These are phyloP conservation scores for Annulohypoxylon bovei DNA, from an alignment of 495 filamentous ascomycete species.

Conservation along the genomic window DNA sequence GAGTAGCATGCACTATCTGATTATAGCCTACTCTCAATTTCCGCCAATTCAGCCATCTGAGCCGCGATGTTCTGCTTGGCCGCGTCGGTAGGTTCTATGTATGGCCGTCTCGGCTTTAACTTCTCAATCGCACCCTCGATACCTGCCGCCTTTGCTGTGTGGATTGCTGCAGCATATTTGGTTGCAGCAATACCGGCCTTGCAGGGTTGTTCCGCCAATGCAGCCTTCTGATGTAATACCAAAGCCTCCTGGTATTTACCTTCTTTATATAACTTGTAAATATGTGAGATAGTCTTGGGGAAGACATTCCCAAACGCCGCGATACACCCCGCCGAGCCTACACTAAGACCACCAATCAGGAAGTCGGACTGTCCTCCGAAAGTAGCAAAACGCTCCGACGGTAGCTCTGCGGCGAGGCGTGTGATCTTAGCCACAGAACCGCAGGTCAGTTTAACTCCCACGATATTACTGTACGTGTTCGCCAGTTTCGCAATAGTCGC, in stretches of 20 bases:
- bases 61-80: conserved; percentile 59
- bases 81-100: conserved; percentile 60
- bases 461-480: conserved; percentile 55
- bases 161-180: conserved; percentile 70
- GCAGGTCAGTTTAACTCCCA: conserved; percentile 76
- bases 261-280: conserved; percentile 63
- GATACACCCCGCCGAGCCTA: conserved; percentile 71
- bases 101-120: conserved; percentile 67
- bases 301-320: conserved; percentile 75
- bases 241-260: conserved; percentile 64
- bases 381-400: conserved; percentile 65
- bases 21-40: conserved; percentile 56
- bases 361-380: conserved; percentile 79
- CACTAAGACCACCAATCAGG: conserved; percentile 68
- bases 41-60: conserved; percentile 60
- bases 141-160: conserved; percentile 64
- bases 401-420: conserved; percentile 62
- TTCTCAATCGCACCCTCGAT: conserved; percentile 65
- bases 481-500: conserved; percentile 67
- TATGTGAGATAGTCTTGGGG: conserved; percentile 61
- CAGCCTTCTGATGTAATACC: conserved; percentile 62
- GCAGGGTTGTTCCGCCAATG: conserved; percentile 63
- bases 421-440: conserved; percentile 72
- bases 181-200: conserved; percentile 71
- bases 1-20: neutral